Evolutionary conservation across 129 eudicot species (phyloP).

Genomic region (Glebionis coronaria): DNA sequence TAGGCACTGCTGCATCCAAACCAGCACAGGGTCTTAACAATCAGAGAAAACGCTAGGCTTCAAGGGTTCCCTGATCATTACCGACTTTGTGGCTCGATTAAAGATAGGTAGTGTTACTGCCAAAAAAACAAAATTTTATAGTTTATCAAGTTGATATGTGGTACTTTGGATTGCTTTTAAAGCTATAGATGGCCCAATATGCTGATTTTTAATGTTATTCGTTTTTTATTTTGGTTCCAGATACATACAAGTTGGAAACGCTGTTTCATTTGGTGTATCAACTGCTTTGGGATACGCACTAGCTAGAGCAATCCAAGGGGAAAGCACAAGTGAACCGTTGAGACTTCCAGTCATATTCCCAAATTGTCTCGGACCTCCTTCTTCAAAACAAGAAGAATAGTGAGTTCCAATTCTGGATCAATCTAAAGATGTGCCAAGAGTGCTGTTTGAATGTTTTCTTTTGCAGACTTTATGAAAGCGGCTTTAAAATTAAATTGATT

Average conservation of each 20-base stretch:
- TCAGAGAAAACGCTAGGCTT: constrained; percentile 70
- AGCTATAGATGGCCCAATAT: too few species aligned
- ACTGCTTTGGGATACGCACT: constrained; percentile 48
- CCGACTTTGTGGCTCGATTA: constrained; percentile 54
- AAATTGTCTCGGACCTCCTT: constrained; percentile 28
- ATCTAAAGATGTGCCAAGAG: too few species aligned
- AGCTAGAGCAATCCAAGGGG: constrained; percentile 44
- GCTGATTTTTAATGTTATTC: too few species aligned
- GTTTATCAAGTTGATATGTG: background rate
- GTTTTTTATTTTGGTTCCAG: constrained; percentile 25
- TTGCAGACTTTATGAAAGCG: too few species aligned
- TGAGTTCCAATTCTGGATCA: too few species aligned
- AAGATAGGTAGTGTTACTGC: constrained; percentile 49
- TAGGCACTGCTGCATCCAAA: constrained; percentile 50
- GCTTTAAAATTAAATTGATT: too few species aligned
- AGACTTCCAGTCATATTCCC: constrained; percentile 39
- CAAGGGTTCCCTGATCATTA: constrained; percentile 83
- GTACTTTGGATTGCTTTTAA: too few species aligned
- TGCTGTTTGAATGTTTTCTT: too few species aligned
- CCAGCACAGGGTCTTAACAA: constrained; percentile 53
- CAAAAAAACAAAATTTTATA: background rate
- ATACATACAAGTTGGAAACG: constrained; percentile 61
- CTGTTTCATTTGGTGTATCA: constrained; percentile 52
- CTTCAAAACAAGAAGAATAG: too few species aligned
- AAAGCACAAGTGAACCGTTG: constrained; percentile 26